Conservation (phyloP, 2,329 filamentous ascomycete species). For the Pyrenophora seminiperda region DNA sequence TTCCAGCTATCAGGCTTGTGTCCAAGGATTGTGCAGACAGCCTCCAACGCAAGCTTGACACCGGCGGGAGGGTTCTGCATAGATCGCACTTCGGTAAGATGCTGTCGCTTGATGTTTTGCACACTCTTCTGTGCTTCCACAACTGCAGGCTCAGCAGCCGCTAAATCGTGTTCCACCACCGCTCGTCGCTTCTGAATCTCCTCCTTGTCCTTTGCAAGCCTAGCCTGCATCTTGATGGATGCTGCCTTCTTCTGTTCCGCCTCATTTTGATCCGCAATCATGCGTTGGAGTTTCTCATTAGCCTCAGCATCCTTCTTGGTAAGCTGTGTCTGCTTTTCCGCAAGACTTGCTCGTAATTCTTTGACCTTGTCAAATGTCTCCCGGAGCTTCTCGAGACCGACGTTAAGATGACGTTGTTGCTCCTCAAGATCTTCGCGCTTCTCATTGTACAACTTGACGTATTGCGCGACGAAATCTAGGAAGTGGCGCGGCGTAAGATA, state of each 20-base stretch:
- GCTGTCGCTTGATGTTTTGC: conserved; percentile 96
- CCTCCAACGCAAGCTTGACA: conserved; percentile 89
- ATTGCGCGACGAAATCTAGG: conserved; percentile 96
- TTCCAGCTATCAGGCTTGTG: conserved; percentile 93
- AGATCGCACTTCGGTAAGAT: conserved; percentile 94
- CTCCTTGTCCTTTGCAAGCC: conserved; percentile 85
- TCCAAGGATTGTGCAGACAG: conserved; percentile 93
- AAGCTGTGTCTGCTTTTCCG: conserved; percentile 90
- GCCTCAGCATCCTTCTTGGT: conserved; percentile 94
- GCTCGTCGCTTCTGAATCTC: conserved; percentile 83
- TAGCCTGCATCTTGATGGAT: conserved; percentile 85
- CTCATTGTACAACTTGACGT: conserved; percentile 95
- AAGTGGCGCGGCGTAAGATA: conserved; percentile 97
- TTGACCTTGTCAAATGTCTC: conserved; percentile 98
- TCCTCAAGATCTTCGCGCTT: conserved; percentile 98
- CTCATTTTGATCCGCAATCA: conserved; percentile 94
- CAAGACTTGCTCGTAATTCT: conserved; percentile 86
- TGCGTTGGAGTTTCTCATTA: conserved; percentile 94
- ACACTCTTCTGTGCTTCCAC: conserved; percentile 93
- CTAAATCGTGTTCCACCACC: conserved; percentile 85
- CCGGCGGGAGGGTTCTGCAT: conserved; percentile 92
- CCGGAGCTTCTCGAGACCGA: conserved; percentile 93
- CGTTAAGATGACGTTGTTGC: conserved; percentile 96
- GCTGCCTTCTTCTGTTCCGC: conserved; percentile 88
- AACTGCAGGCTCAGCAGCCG: conserved; percentile 90